Conservation (phyloP, 495 filamentous ascomycete species). For the Penicillium lividum region DNA sequence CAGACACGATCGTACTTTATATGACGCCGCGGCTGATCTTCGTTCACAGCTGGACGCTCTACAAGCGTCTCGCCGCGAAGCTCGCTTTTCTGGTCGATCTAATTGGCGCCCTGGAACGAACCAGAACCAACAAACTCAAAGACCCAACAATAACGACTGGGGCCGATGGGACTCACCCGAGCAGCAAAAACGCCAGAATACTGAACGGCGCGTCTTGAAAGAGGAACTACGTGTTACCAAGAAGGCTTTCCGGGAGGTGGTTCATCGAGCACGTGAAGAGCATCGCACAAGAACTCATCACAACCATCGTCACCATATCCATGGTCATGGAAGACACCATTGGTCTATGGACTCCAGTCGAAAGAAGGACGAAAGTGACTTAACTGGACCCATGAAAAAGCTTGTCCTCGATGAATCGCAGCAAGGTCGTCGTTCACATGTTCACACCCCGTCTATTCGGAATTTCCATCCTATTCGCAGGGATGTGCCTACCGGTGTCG, state of each 20-base stretch:
- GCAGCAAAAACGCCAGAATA: constrained; percentile 33
- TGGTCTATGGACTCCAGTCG: constrained; percentile 4
- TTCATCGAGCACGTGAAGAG: constrained; percentile 43
- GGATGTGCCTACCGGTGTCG: constrained; percentile 13
- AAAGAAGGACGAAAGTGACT: neutral
- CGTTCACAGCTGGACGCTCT: constrained; percentile 39
- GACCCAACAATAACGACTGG: constrained; percentile 27
- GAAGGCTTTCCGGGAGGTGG: constrained; percentile 43
- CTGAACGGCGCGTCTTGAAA: constrained; percentile 37
- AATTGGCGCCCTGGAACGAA: constrained; percentile 31
- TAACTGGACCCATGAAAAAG: constrained; percentile 12
- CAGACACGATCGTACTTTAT: constrained; percentile 42
- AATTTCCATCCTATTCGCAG: constrained; percentile 6
- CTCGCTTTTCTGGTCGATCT: constrained; percentile 24
- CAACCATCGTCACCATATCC: constrained; percentile 25
- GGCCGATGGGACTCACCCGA: constrained; percentile 45
- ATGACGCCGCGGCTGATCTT: constrained; percentile 43
- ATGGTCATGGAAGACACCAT: constrained; percentile 18
- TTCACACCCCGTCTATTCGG: constrained; percentile 6
- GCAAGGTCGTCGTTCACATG: neutral
- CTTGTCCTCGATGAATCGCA: constrained; percentile 17
- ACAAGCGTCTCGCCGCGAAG: constrained; percentile 41
- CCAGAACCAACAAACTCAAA: constrained; percentile 2
- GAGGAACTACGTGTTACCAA: constrained; percentile 42
- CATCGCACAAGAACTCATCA: constrained; percentile 32